phyloP scores from a whole-genome alignment of 495 filamentous ascomycete species.

The Parathielavia hyrcaniae region DNA sequence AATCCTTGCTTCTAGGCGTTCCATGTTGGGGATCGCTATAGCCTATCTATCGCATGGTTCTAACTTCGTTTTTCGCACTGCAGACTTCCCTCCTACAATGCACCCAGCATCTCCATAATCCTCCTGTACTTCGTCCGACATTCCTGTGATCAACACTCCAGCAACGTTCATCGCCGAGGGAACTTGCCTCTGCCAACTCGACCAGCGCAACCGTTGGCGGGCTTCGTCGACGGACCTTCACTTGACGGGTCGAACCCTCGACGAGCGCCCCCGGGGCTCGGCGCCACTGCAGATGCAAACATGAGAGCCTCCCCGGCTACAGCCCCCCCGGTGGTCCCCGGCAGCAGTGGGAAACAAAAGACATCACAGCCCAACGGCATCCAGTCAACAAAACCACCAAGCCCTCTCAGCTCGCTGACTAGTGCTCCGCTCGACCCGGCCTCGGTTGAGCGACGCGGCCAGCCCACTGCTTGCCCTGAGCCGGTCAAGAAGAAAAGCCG shows the following conservation, averaged over 20 bases:
- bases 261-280: constrained; percentile 21
- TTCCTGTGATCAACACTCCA: neutral
- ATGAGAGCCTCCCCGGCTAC: constrained; percentile 47
- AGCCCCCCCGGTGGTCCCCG: constrained; percentile 28
- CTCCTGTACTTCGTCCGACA: constrained; percentile 8
- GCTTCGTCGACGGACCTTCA: constrained; percentile 40
- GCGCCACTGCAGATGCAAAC: constrained; percentile 37
- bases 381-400: constrained; percentile 44
- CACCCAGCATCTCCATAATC: constrained; percentile 12
- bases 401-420: constrained; percentile 47
- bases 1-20: neutral
- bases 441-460: constrained; percentile 86
- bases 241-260: constrained; percentile 32
- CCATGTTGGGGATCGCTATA: too few relatives aligned
- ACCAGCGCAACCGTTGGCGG: constrained; percentile 19
- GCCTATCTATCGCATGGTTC: constrained; percentile 1
- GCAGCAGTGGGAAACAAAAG: constrained; percentile 39
- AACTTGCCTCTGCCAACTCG: neutral
- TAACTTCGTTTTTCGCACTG: constrained; percentile 5
- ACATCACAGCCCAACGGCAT: constrained; percentile 44
- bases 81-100: constrained; percentile 16
- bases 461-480: constrained; percentile 68
- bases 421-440: constrained; percentile 68
- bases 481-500: constrained; percentile 64
- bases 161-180: neutral